Evolutionary conservation across 192 early-diverging fungal genomes (phyloP), one percentile per base, ranked within the genome.

Genomic region (Gorgonomyces haynaldii): DNA sequence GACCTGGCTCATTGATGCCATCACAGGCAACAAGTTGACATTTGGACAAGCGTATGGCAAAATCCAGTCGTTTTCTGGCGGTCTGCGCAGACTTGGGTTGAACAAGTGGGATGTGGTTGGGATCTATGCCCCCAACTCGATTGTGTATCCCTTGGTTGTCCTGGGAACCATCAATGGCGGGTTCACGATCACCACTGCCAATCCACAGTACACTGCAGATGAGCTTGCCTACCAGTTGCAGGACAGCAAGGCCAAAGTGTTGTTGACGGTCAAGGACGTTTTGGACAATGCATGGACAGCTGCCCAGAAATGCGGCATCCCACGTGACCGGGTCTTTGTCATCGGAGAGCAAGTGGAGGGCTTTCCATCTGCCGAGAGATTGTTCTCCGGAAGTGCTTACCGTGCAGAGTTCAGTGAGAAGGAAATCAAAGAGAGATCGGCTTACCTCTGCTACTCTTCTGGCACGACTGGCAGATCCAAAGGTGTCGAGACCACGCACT

Each of bases 191-290:
- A 81, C 85, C 1, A 78, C 81, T 9, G 79, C 78, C 25, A 96
- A 91, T 45, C 89, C 89, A 26, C 71, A 70, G 4, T 96, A 96
- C 64, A 88, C 78, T 3, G 66, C 69, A 42, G 60, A 68, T 42
- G 92, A 96, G 52, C 60, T 91, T 4, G 73, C 79, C 2, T 74
- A 84, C 53, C 88, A 91, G 49, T 61, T 96, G 36, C 51, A 61
- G 6, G 81, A 86, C 34, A 78, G 81, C 4, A 56, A 67, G 15
- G 85, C 88, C 32, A 70, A 64, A 28, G 59, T 60, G 13, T 56
- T 92, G 9, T 65, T 95, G 27, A 83, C 79, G 2, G 30, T 28
- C 39, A 45, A 42, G 7, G 37, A 3, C 50, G 58, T 31, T 28
- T 53, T 34, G 45, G 52, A 1, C 6, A 51, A 53, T 15, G 52